A percentile compares a stretch with the other conserved stretches of the same genome.
Conservation (phyloP, 129 eudicot species). For the Oenanthe sinensis region DNA sequence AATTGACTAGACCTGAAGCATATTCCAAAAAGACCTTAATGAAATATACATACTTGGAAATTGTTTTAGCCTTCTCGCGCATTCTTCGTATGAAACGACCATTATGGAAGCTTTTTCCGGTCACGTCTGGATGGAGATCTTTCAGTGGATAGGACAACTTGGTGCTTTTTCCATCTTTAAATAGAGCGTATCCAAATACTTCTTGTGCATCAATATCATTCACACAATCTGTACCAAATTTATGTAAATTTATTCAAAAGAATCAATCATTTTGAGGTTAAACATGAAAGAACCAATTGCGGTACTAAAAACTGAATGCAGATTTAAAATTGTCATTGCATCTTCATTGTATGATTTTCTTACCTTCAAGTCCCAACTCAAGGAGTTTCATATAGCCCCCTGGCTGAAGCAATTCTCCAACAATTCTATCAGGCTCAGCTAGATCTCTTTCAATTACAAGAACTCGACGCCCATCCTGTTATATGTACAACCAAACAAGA, state of each 20-base stretch:
- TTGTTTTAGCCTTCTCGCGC: slow-evolving; percentile 13
- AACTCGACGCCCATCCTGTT: slow-evolving; percentile 9
- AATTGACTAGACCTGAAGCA: not conserved
- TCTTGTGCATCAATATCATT: slow-evolving; percentile 15
- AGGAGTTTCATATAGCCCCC: not conserved
- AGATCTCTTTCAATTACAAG: slow-evolving; percentile 5
- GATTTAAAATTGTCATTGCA: not conserved
- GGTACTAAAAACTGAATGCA: not conserved
- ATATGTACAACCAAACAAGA: not conserved
- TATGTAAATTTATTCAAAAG: not conserved
- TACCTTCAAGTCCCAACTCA: slow-evolving; percentile 4
- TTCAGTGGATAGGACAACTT: slow-evolving; percentile 12
- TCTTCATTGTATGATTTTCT: not conserved
- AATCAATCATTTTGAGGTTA: not conserved
- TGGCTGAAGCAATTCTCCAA: slow-evolving; percentile 3
- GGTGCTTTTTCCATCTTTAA: slow-evolving; percentile 8
- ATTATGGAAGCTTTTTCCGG: slow-evolving; percentile 17
- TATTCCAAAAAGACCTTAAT: not conserved
- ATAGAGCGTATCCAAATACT: slow-evolving; percentile 15
- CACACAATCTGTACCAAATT: slow-evolving; percentile 14
- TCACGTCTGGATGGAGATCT: not conserved
- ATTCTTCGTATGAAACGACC: slow-evolving; percentile 17
- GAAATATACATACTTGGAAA: not conserved
- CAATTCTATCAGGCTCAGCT: slow-evolving; percentile 3
- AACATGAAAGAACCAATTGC: not conserved